Evolutionary conservation across 2,329 filamentous ascomycete species (phyloP).

Genomic region (Fusarium subglutinans): DNA sequence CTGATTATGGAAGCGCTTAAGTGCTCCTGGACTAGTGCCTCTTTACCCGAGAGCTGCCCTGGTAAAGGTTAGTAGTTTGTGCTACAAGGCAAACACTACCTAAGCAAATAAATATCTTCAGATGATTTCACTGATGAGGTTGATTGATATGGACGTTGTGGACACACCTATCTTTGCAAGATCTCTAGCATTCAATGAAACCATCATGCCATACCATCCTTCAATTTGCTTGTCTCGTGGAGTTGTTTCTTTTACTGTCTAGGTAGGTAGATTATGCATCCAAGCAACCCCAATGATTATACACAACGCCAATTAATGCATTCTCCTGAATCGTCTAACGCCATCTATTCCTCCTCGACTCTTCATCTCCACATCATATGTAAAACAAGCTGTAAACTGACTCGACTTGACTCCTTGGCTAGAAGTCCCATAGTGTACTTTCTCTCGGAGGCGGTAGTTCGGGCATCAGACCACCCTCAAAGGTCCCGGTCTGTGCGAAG

Average conservation of each 20-base stretch:
- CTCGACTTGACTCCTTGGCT: conserved; percentile 2
- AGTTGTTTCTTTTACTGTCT: not conserved
- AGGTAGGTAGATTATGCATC: conserved; percentile 13
- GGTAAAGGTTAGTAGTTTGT: not conserved
- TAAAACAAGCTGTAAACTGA: conserved; percentile 60
- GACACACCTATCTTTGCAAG: not conserved
- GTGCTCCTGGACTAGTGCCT: not conserved
- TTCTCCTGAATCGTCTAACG: conserved; percentile 32
- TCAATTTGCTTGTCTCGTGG: not conserved
- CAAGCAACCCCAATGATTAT: conserved; percentile 3
- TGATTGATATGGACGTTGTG: not conserved
- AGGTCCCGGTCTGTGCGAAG: conserved; percentile 72
- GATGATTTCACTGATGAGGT: not conserved
- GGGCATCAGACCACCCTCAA: conserved; percentile 77
- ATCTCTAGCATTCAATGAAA: not conserved
- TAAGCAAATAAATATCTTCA: not conserved
- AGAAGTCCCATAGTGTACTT: conserved; percentile 79
- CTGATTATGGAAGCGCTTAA: not conserved
- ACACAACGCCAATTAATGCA: conserved; percentile 33
- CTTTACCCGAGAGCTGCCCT: not conserved
- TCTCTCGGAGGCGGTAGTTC: conserved; percentile 80
- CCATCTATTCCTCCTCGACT: conserved; percentile 14
- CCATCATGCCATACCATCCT: not conserved
- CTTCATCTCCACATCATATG: conserved; percentile 64
- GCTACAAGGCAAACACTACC: not conserved